phyloP scores from a whole-genome alignment of 495 filamentous ascomycete species.

The Massariosphaeria phaeospora region DNA sequence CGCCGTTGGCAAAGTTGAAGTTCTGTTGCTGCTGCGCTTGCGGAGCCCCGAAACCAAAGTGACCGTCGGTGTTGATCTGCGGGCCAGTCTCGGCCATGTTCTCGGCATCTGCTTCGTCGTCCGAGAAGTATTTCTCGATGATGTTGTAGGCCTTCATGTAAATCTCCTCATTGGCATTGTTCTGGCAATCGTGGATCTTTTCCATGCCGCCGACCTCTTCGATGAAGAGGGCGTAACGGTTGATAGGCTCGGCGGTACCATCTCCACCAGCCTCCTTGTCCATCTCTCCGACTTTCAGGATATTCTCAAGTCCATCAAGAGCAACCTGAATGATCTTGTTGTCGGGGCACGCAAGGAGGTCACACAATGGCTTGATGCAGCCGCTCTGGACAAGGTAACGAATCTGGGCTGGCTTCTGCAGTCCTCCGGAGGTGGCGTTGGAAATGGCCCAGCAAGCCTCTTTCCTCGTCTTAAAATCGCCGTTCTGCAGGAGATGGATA shows the following conservation, averaged over 20 bases:
- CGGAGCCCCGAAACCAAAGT: slow-evolving; percentile 80
- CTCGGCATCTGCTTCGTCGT: slow-evolving; percentile 84
- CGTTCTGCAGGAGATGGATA: slow-evolving; percentile 90
- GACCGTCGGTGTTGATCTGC: slow-evolving; percentile 58
- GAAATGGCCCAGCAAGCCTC: slow-evolving; percentile 99
- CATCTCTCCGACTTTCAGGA: slow-evolving; percentile 97
- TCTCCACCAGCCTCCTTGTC: slow-evolving; percentile 74
- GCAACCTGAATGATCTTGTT: slow-evolving; percentile 99
- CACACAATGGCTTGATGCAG: slow-evolving; percentile 96
- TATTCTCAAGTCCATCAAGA: slow-evolving; percentile 97
- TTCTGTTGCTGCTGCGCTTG: slow-evolving; percentile 60
- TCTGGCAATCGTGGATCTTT: slow-evolving; percentile 99
- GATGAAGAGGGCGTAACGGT: slow-evolving; percentile 96
- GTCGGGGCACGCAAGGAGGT: slow-evolving; percentile 92
- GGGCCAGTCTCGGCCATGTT: slow-evolving; percentile 63
- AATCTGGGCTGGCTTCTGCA: slow-evolving; percentile 98
- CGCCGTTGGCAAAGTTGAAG: slow-evolving; percentile 91
- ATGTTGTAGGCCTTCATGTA: slow-evolving; percentile 99
- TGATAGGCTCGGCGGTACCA: slow-evolving; percentile 68
- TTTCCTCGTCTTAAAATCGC: slow-evolving; percentile 98
- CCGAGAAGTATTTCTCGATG: slow-evolving; percentile 99
- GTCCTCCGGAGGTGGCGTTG: slow-evolving; percentile 94
- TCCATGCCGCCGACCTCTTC: slow-evolving; percentile 99
- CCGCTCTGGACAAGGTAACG: slow-evolving; percentile 87
- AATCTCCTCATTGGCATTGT: slow-evolving; percentile 99